Evolutionary conservation across 257 asterid species (phyloP).

Genomic region (Penstemon newberryi): DNA sequence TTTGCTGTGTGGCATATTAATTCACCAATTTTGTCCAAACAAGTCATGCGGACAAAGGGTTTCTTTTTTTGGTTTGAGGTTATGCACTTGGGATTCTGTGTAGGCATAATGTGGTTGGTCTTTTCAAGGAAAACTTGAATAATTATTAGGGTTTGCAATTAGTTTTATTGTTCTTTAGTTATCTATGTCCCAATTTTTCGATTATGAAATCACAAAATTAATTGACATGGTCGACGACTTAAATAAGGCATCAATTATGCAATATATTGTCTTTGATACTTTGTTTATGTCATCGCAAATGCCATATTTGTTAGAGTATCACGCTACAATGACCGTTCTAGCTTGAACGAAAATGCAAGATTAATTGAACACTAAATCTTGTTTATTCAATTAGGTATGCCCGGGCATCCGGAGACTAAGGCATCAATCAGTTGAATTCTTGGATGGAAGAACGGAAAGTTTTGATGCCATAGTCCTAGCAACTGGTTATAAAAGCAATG

Average conservation of each 20-base stretch:
- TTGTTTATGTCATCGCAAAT: no score
- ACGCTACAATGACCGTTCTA: no score
- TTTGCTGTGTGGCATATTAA: conserved; percentile 38
- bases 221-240: no score
- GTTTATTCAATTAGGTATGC: conserved; percentile 34
- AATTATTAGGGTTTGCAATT: neutral
- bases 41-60: conserved; percentile 22
- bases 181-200: no score
- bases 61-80: conserved; percentile 25
- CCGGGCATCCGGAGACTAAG: conserved; percentile 51
- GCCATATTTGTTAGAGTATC: no score
- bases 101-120: conserved; percentile 13
- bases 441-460: conserved; percentile 49
- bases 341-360: no score
- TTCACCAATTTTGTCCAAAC: conserved; percentile 40
- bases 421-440: conserved; percentile 49
- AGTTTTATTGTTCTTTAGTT: no score
- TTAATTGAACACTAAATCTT: no score
- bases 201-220: no score
- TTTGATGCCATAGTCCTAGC: conserved; percentile 67
- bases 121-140: conserved; percentile 20
- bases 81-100: neutral
- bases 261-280: no score
- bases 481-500: conserved; percentile 78
- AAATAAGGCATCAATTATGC: no score